These are phyloP conservation scores for Rubia yunnanensis DNA, from an alignment of 257 asterid genomes.

Conservation along the genomic window DNA sequence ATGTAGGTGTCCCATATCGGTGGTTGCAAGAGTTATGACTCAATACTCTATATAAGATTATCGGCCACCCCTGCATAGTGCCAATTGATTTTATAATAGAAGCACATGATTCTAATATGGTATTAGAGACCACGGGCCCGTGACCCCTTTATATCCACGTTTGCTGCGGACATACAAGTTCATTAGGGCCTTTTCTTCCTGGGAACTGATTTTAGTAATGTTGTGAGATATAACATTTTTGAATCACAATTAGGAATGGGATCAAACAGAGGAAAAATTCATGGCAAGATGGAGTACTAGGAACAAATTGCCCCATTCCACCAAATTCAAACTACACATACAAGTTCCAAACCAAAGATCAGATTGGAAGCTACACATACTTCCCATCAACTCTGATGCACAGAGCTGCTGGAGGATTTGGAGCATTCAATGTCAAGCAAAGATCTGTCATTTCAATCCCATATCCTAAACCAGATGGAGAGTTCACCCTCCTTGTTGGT, in stretches of 20 bases:
- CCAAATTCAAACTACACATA: constrained; percentile 72
- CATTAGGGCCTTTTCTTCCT: no score
- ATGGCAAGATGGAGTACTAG: constrained; percentile 97
- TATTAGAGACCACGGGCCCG: no score
- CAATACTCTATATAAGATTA: no score
- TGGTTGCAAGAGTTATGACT: no score
- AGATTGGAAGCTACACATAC: constrained; percentile 85
- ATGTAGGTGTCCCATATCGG: no score
- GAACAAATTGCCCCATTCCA: constrained; percentile 87
- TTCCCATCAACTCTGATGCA: constrained; percentile 90
- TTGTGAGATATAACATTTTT: neutral
- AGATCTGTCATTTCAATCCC: constrained; percentile 94
- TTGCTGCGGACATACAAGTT: no score
- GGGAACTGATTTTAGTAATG: neutral
- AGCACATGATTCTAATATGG: no score
- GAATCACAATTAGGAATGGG: constrained; percentile 61
- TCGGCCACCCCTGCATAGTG: no score
- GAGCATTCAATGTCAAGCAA: constrained; percentile 66
- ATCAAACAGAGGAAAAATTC: constrained; percentile 94
- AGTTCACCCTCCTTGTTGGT: constrained; percentile 70
- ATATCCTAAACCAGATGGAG: constrained; percentile 68
- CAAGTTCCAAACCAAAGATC: constrained; percentile 87
- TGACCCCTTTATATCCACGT: no score
- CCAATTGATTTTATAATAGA: no score
- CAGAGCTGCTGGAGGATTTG: constrained; percentile 83